Conservation (phyloP, 1,284 basidiomycete species). For the Coniferiporia sulphurascens region DNA sequence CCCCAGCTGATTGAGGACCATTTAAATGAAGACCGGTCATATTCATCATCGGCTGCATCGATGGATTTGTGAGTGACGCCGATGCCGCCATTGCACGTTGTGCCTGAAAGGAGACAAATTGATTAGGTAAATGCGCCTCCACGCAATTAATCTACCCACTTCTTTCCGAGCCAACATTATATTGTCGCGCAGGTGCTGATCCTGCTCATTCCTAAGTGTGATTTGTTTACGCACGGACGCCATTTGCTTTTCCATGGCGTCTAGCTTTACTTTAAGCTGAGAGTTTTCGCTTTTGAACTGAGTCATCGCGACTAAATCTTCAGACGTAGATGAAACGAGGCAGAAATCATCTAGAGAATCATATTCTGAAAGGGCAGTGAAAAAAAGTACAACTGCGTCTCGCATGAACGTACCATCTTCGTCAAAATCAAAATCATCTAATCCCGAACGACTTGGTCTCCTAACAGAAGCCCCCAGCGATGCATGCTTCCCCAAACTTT, state of each 20-base stretch:
- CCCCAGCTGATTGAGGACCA: slow-evolving; percentile 35
- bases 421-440: slow-evolving; percentile 9
- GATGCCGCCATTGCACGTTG: slow-evolving; percentile 73
- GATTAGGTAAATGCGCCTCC: slow-evolving; percentile 8
- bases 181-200: slow-evolving; percentile 69
- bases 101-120: slow-evolving; percentile 36
- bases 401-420: slow-evolving; percentile 12
- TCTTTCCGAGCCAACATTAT: slow-evolving; percentile 76
- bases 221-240: slow-evolving; percentile 55
- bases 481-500: slow-evolving; percentile 29
- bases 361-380: slow-evolving; percentile 35
- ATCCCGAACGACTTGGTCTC: neutral
- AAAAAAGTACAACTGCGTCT: neutral
- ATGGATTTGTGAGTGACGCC: slow-evolving; percentile 42
- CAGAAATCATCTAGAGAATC: slow-evolving; percentile 75
- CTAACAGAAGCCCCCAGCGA: slow-evolving; percentile 33
- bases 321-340: slow-evolving; percentile 58
- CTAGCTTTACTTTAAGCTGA: slow-evolving; percentile 53
- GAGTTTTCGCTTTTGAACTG: slow-evolving; percentile 61
- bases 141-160: slow-evolving; percentile 34
- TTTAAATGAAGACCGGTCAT: slow-evolving; percentile 52
- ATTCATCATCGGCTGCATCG: slow-evolving; percentile 37
- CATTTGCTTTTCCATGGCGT: slow-evolving; percentile 50
- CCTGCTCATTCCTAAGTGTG: slow-evolving; percentile 68
- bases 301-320: slow-evolving; percentile 35